Conservation (phyloP, 306 rosid species). For the Astragalus membranaceus region DNA sequence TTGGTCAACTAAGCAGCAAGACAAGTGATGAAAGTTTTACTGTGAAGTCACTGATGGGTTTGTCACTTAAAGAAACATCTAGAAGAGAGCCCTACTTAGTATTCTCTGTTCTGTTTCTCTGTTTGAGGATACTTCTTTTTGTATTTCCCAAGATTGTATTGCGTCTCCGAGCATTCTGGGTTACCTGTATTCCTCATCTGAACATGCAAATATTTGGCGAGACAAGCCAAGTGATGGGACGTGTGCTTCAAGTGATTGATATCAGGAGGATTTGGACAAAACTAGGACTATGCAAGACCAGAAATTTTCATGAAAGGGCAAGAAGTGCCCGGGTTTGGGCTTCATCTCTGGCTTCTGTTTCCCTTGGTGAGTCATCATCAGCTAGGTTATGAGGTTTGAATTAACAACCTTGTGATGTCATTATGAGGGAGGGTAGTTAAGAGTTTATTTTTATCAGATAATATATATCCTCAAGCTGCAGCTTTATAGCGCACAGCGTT, state of each 20-base stretch:
- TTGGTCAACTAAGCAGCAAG: conserved; percentile 17
- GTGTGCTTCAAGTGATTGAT: conserved; percentile 59
- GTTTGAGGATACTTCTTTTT: conserved; percentile 37
- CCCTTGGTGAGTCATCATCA: conserved; percentile 56
- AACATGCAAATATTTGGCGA: conserved; percentile 76
- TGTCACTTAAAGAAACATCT: conserved; percentile 29
- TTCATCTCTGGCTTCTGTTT: conserved; percentile 71
- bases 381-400: conserved; percentile 37
- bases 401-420: conserved; percentile 16
- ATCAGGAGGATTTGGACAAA: conserved; percentile 66
- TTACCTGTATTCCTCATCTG: conserved; percentile 46
- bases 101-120: conserved; percentile 53
- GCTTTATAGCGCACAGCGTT: conserved; percentile 25
- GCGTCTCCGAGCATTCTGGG: conserved; percentile 47
- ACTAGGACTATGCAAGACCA: conserved; percentile 55
- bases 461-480: conserved; percentile 25
- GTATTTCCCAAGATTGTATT: conserved; percentile 36
- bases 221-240: conserved; percentile 60
- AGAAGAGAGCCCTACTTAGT: conserved; percentile 53
- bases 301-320: conserved; percentile 56
- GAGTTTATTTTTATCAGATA: conserved; percentile 19
- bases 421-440: conserved; percentile 41
- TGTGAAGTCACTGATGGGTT: conserved; percentile 20
- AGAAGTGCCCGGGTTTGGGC: conserved; percentile 73
- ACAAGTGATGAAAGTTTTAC: conserved; percentile 21